Evolutionary conservation across 2,329 filamentous ascomycete genomes (phyloP).

Genomic region (Fusarium austroafricanum): DNA sequence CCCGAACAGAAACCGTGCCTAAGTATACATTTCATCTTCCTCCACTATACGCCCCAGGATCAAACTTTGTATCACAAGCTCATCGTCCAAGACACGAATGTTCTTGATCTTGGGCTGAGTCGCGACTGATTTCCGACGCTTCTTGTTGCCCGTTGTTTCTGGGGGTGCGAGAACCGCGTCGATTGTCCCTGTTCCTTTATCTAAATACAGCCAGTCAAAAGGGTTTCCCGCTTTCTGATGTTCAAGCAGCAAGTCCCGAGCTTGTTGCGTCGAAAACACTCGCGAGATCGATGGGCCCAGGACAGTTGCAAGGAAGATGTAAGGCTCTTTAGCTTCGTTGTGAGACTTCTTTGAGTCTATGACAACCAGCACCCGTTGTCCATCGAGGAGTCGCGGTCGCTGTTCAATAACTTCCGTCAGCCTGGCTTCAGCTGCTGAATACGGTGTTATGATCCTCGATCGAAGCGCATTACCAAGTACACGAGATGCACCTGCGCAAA

Average conservation of each 20-base stretch:
- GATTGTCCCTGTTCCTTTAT: conserved; percentile 69
- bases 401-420: conserved; percentile 67
- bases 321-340: conserved; percentile 75
- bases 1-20: not conserved
- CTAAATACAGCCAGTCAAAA: conserved; percentile 85
- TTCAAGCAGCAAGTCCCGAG: conserved; percentile 67
- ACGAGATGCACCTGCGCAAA: conserved; percentile 84
- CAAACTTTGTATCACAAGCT: conserved; percentile 91
- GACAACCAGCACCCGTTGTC: conserved; percentile 77
- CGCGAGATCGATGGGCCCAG: conserved; percentile 78
- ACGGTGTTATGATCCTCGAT: conserved; percentile 75
- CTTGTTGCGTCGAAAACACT: conserved; percentile 74
- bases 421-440: conserved; percentile 66
- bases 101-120: conserved; percentile 55
- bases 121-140: conserved; percentile 52
- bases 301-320: conserved; percentile 82
- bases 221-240: conserved; percentile 58
- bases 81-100: conserved; percentile 79
- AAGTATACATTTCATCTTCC: conserved; percentile 59
- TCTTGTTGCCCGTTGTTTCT: conserved; percentile 51
- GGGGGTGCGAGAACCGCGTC: conserved; percentile 58
- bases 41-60: conserved; percentile 85
- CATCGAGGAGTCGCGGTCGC: conserved; percentile 72
- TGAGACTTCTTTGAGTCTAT: conserved; percentile 66
- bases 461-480: conserved; percentile 81